phyloP scores from a whole-genome alignment of 1,139 yeast genomes.

The Ogataea hybrid region DNA sequence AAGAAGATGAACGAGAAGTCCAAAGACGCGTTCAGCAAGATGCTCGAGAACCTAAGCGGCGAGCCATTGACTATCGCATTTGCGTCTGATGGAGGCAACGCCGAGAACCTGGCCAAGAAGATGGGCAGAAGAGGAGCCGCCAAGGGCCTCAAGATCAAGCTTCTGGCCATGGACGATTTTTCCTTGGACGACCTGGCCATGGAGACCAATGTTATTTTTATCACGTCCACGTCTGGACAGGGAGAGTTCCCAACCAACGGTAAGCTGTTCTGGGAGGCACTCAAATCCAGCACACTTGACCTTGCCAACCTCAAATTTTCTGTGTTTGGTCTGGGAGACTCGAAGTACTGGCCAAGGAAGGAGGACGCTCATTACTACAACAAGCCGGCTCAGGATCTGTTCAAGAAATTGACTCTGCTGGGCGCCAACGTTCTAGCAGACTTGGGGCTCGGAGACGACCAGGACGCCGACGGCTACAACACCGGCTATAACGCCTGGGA shows the following conservation, averaged over 20 bases:
- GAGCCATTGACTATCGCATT: conserved; percentile 89
- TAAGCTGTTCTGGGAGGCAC: conserved; percentile 82
- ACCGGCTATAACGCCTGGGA: conserved; percentile 92
- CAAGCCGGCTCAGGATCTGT: conserved; percentile 82
- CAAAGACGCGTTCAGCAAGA: conserved; percentile 70
- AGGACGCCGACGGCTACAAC: conserved; percentile 92
- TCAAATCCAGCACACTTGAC: conserved; percentile 75
- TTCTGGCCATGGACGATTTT: conserved; percentile 81
- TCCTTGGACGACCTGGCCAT: conserved; percentile 76
- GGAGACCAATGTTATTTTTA: conserved; percentile 78
- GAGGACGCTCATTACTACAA: conserved; percentile 93
- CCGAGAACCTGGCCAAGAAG: conserved; percentile 79
- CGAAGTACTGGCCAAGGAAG: conserved; percentile 95
- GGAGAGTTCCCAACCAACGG: conserved; percentile 98
- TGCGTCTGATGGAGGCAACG: conserved; percentile 96
- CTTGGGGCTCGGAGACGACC: conserved; percentile 92
- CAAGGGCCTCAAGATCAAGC: conserved; percentile 79
- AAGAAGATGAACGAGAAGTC: conserved; percentile 60
- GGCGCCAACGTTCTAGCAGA: conserved; percentile 75
- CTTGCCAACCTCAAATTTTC: conserved; percentile 67
- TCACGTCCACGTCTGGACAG: conserved; percentile 93
- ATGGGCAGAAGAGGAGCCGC: conserved; percentile 81
- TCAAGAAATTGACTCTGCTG: conserved; percentile 58
- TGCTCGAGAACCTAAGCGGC: conserved; percentile 85
- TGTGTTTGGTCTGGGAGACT: conserved; percentile 91